These are phyloP conservation scores for Talaromyces wortmannii DNA, from an alignment of 495 filamentous ascomycete species.

Conservation along the genomic window DNA sequence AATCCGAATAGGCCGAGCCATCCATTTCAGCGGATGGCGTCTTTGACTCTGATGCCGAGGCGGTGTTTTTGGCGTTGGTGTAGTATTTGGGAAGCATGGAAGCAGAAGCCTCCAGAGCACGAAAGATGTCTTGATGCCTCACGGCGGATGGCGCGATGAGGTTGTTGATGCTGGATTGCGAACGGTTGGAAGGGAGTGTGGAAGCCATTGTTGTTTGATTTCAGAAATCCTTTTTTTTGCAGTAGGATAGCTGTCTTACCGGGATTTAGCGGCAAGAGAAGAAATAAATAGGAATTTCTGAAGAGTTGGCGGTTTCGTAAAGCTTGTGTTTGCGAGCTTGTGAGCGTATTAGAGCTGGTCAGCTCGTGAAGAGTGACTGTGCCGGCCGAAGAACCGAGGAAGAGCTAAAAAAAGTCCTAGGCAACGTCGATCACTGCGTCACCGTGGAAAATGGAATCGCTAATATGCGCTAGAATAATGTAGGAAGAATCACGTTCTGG, in stretches of 20 bases:
- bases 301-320: too few species aligned
- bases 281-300: too few species aligned
- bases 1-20: background rate
- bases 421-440: background rate
- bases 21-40: background rate
- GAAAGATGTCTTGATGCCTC: conserved; percentile 28
- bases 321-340: background rate
- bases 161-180: background rate
- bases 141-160: conserved; percentile 4
- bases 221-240: background rate
- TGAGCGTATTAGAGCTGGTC: background rate
- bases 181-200: background rate
- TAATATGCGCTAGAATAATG: background rate
- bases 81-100: conserved; percentile 22
- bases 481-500: too few species aligned
- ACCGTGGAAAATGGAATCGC: background rate
- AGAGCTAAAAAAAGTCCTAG: background rate
- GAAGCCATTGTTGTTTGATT: background rate
- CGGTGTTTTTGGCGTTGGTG: conserved; percentile 7
- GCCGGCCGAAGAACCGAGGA: background rate
- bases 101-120: conserved; percentile 28
- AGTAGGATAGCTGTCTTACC: background rate
- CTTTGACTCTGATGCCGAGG: background rate
- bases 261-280: background rate
- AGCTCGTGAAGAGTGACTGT: background rate